Evolutionary conservation across 768 basidiomycete species (phyloP), one percentile per base, ranked within the genome.

Genomic region (Calocera viscosa): DNA sequence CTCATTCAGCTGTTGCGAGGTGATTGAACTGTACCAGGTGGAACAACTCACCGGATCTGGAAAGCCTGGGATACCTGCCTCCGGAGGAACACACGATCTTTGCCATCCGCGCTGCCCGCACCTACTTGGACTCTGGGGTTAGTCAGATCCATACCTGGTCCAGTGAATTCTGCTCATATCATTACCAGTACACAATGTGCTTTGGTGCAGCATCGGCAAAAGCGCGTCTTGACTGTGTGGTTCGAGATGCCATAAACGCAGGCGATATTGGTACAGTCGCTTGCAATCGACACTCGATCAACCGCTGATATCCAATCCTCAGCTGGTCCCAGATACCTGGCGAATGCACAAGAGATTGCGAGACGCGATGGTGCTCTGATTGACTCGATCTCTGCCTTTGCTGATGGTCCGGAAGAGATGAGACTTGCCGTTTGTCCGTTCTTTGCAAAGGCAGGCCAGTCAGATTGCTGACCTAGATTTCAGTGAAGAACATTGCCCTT

Each of bases 201-300:
- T 53, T 78, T 60, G 77, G 77, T 24, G 77, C 77, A 10, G 77
- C 77, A 16, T 70, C 78, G 1, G 77, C 78, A 7, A 76, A 66
- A 64, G 72, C 73, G 1, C 73, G 75, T 1, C 70, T 77, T 49
- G 77, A 78, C 64, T 49, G 75, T 33, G 76, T 72, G 22, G 14
- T 78, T 30, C 74, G 77, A 26, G 73, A 77, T 32, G 75, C 76
- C 5, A 78, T 78, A 60, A 72, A 76, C 5, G 69, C 67, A 0
- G 75, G 76, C 24, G 73, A 77, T 8, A 76, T 78, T 40, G 72
- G 39, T 40, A 40, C 39, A 40, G 39, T 40, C 39, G 19, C n/a
- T n/a, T n/a, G 39, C 39, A 19, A 40, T 40, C 11, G 39, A 10
- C 10, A 40, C 10, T 40, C 19, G 11, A 40, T 40, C 11, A 19